Base-by-base conservation (phyloP, 129 eudicot genomes). In the Flaveria sonorensis region DNA sequence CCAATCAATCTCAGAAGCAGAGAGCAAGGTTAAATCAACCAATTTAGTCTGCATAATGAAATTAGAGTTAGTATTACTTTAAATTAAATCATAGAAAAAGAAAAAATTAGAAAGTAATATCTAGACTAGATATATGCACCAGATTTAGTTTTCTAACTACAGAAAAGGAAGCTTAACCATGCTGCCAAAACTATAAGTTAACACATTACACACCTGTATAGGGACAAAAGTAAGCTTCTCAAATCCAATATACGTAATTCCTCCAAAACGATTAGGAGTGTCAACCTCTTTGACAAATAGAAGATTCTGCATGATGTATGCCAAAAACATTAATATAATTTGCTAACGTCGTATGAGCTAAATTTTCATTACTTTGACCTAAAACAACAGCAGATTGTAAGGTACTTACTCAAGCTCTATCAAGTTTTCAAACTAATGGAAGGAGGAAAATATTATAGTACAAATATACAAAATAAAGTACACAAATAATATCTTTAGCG, bases 191-290 rank as follows among this genome's bases (percentile, higher is more conserved):
- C 21, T 43, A 20, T 56, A 53, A 21, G 46, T 20, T 28, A 26
- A 68, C 60, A 45, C 7, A 40, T 8, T 30, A 14, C 71, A 77
- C 74, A 94, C 98, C 98, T 94, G 98, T 75, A 91, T 87, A 26
- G 99, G 99, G 24, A 91, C 96, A 89, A 84, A 94, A 24, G 99
- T 94, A 52, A 94, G 93, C 88, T 89, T 91, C 83, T 89, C 96
- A 59, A 94, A 94, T 62, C 97, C 99, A 77, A 94, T 81, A 77
- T 91, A 91, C 21, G 74, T 80, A 71, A 86, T 81, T 72, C 97
- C 99, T 77, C 97, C 96, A 77, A 87, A 94, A 72, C 89, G 92
- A 78, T 89, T 85, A 59, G 97, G 96, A 10, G 99, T 94, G 82
- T 89, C 80, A 9, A 76, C 72, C 77, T 87, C 94, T 85, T 86